Base-by-base conservation (phyloP, 345 rosid genomes). In the Syzygium aqueum region DNA sequence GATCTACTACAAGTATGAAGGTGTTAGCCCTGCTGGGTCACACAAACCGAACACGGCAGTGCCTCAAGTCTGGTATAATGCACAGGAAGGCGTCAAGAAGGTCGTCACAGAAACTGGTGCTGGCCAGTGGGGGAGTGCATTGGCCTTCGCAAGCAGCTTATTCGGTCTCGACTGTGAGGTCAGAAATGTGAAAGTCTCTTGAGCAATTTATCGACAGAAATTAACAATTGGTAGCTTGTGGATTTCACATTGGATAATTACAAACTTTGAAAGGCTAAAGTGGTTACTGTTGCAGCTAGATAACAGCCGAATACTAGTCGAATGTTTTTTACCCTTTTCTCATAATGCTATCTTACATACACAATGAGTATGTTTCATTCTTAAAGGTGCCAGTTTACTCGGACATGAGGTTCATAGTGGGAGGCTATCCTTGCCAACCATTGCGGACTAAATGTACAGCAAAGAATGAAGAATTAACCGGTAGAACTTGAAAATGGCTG, bases 121-220 rank as follows among this genome's bases (percentile, higher is more conserved):
- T 85, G 99, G 99, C 77, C 99, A 97, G 87, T 97, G 99, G 99
- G 99, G 99, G 84, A 88, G 98, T 86, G 92, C 98, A 27, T 90
- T 97, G 86, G 97, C 98, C 88, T 97, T 97, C 87, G 97, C 98
- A 22, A 93, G 98, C 92, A 94, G 98, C 91, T 93, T 97, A 17
- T 96, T 95, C 59, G 96, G 94, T 52, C 93, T 97, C 14, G 90
- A 85, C 84, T 97, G 98, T 25, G 97, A 95, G 92, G 99, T 97
- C 90, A 88, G 92, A 37, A 84, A 33, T 15, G 77, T n/a, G n/a
- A 23, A 53, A 19, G 56, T 30, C 63, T 22, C 51, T 63, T 28
- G 33, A 14, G 87, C 43, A 30, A 22, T 73, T 61, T 7, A 25
- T 46, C 5, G 5, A 53, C 52, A 2, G 51, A 86, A 49, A 84